These are phyloP conservation scores for Ophiorrhiza pumila DNA, from an alignment of 257 asterid genomes.

Conservation along the genomic window DNA sequence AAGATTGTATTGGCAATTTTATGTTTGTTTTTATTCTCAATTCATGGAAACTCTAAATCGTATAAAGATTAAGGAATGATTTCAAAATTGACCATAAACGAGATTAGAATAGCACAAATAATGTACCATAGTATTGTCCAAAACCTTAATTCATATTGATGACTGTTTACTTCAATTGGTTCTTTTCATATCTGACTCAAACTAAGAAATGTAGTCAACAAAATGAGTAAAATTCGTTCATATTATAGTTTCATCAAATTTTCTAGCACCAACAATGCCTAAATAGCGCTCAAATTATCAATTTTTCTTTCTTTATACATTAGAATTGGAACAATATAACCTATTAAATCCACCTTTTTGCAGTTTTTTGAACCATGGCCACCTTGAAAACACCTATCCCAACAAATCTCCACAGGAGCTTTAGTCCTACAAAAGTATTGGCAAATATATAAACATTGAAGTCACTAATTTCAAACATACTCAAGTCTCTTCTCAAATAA, in stretches of 20 bases:
- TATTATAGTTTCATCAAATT: too few relatives aligned
- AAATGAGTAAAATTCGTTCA: neutral
- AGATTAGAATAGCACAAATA: too few relatives aligned
- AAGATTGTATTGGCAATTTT: too few relatives aligned
- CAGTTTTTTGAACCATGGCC: slow-evolving; percentile 61
- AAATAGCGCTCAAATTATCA: neutral
- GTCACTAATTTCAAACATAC: too few relatives aligned
- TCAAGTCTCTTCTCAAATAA: too few relatives aligned
- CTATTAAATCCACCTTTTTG: slow-evolving; percentile 54
- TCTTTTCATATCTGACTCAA: neutral
- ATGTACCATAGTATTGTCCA: too few relatives aligned
- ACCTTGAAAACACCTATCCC: slow-evolving; percentile 92
- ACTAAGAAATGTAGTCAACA: neutral
- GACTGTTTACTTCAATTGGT: too few relatives aligned
- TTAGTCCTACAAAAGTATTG: slow-evolving; percentile 47
- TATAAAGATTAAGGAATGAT: too few relatives aligned
- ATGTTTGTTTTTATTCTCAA: too few relatives aligned
- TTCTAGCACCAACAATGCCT: neutral
- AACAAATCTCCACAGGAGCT: slow-evolving; percentile 60
- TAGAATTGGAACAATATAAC: neutral
- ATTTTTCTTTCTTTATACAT: neutral
- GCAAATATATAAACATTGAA: neutral
- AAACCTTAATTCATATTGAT: too few relatives aligned
- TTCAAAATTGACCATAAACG: too few relatives aligned
- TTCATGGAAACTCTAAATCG: too few relatives aligned